phyloP scores from a whole-genome alignment of 345 rosid species.

The Eucalyptus globulus region DNA sequence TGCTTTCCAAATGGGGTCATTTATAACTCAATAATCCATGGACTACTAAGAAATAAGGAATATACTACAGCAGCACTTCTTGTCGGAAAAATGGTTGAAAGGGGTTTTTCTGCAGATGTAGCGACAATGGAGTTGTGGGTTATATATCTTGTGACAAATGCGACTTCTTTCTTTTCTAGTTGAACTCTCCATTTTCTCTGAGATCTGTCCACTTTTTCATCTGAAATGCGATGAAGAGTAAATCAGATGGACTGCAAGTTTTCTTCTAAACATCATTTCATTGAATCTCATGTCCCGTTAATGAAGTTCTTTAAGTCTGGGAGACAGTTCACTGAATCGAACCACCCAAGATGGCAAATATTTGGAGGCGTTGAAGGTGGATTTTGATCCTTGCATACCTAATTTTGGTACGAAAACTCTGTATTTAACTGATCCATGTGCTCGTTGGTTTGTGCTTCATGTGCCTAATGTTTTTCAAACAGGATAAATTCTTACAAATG shows the following conservation, averaged over 20 bases:
- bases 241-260: not conserved
- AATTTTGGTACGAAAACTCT: not conserved
- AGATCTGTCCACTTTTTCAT: not conserved
- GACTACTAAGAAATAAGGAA: not conserved
- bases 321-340: not conserved
- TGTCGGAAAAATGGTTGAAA: not conserved
- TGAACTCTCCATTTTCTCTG: not conserved
- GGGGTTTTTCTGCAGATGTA: not conserved
- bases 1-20: not conserved
- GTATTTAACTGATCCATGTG: not conserved
- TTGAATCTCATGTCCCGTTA: not conserved
- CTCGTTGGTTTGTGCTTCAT: rapidly evolving
- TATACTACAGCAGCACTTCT: not conserved
- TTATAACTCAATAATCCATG: not conserved
- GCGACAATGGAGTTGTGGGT: not conserved
- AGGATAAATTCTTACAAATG: not conserved
- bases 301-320: not conserved
- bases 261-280: not conserved
- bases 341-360: not conserved
- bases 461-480: not conserved
- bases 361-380: not conserved
- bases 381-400: not conserved
- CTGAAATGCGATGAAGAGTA: not conserved
- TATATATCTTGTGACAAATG: not conserved
- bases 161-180: not conserved